Evolutionary conservation across 805 yeast species (phyloP).

Genomic region (Ogataea philodendri): DNA sequence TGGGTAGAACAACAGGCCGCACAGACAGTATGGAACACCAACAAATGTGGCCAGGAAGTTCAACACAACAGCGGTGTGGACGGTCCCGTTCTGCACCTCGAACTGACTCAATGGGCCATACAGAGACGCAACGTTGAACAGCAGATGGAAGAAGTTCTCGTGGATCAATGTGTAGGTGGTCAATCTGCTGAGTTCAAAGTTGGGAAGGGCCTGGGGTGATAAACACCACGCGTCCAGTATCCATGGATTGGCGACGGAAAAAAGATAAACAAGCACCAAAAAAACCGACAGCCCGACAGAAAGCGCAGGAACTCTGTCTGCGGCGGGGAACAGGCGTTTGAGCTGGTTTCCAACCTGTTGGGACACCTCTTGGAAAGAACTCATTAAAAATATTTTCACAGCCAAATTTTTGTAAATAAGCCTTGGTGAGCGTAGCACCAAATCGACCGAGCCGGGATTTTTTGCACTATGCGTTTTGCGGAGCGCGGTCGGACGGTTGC

Average conservation of each 20-base stretch:
- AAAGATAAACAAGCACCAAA: slow-evolving; percentile 43
- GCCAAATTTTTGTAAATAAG: slow-evolving; percentile 1
- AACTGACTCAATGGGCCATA: slow-evolving; percentile 60
- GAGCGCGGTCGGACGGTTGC: slow-evolving; percentile 1
- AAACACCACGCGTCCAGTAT: slow-evolving; percentile 44
- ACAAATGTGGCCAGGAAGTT: slow-evolving; percentile 69
- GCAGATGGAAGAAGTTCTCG: slow-evolving; percentile 55
- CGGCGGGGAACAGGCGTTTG: slow-evolving; percentile 3
- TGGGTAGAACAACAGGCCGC: slow-evolving; percentile 52
- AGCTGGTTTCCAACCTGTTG: not conserved
- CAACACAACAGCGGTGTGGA: slow-evolving; percentile 77
- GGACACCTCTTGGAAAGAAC: slow-evolving; percentile 3
- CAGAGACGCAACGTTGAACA: slow-evolving; percentile 56
- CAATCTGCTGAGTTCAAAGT: slow-evolving; percentile 48
- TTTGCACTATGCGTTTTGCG: not conserved
- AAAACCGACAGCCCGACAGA: slow-evolving; percentile 61
- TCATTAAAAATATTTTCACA: slow-evolving; percentile 2
- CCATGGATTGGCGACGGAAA: slow-evolving; percentile 30
- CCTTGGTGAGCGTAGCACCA: too few species aligned
- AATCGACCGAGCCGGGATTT: too few species aligned
- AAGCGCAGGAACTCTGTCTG: slow-evolving; percentile 41
- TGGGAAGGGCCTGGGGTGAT: slow-evolving; percentile 53
- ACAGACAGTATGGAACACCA: slow-evolving; percentile 58
- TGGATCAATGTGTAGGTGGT: slow-evolving; percentile 77
- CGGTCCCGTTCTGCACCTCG: slow-evolving; percentile 77